phyloP scores from a whole-genome alignment of 306 rosid genomes.

The Coriaria nepalensis region DNA sequence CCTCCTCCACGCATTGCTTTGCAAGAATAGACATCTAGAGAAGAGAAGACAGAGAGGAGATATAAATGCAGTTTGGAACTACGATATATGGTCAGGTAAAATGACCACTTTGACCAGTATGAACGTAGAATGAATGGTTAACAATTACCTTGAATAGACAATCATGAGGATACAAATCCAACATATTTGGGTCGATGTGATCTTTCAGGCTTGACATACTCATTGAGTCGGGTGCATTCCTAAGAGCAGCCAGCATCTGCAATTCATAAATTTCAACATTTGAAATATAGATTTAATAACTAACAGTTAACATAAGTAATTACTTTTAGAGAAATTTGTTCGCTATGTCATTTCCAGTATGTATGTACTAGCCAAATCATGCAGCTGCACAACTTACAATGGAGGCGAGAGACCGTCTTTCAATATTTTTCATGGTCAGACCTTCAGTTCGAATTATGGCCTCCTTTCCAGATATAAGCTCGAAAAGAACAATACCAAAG shows the following conservation, averaged over 20 bases:
- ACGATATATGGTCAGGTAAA: too few species aligned
- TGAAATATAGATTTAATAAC: conserved; percentile 4
- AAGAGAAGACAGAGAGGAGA: conserved; percentile 6
- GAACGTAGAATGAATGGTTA: neutral
- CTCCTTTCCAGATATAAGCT: conserved; percentile 78
- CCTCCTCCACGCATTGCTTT: conserved; percentile 91
- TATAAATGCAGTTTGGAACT: conserved; percentile 4
- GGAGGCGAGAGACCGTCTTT: conserved; percentile 84
- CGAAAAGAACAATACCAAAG: conserved; percentile 84
- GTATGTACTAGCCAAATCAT: too few species aligned
- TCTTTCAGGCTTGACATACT: conserved; percentile 71
- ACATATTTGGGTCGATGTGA: conserved; percentile 74
- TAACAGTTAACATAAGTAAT: neutral
- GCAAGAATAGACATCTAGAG: conserved; percentile 71
- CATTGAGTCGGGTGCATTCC: conserved; percentile 62
- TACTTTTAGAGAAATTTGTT: neutral
- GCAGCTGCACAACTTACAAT: conserved; percentile 51
- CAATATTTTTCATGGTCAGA: conserved; percentile 43
- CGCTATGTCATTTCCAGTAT: conserved; percentile 4
- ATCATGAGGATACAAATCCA: conserved; percentile 93
- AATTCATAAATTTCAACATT: conserved; percentile 10
- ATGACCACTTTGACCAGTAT: too few species aligned
- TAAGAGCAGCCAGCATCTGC: conserved; percentile 84
- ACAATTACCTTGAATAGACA: conserved; percentile 72
- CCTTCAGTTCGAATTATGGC: conserved; percentile 82